Base-by-base conservation (phyloP, 805 yeast genomes). In the Tetrapisispora nanseiensis region DNA sequence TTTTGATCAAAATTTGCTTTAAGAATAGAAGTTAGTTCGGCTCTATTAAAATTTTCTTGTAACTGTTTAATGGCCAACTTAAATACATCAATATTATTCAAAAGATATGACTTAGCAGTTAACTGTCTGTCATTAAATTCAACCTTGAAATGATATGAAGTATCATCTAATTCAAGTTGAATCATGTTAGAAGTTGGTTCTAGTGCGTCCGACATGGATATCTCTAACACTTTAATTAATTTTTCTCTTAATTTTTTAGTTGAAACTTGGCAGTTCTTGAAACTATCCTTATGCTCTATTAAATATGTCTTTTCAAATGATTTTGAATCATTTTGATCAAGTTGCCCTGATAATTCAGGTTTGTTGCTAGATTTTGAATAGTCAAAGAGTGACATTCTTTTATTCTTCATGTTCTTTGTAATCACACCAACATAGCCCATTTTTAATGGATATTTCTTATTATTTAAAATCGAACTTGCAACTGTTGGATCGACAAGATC, bases 351-450 rank as follows among this genome's bases (percentile, higher is more conserved):
- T 29, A 20, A n/a, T 2, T 77, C 69, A 45, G 75, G 78, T 1
- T 87, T 76, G 54, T 78, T 80, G 33, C 75, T 71, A 1, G 82
- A 77, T 2, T 75, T 61, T 1, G 29, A 30, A n/a, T 37, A 29
- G 8, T 22, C 12, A 10, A 33, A 23, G 2, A 40, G 12, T 22
- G 43, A 32, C 6, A 15, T 23, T 81, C 68, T 44, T 74, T 42
- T 43, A 1, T 58, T 37, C 8, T 36, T 15, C 12, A 28, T 95
- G 0, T 84, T 74, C 50, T 78, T 83, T 2, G 97, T 85, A 16
- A 94, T 82, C n/a, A 94, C 97, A 44, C 99, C 99, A 18, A 92
- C 97, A 59, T 92, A 92, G 0, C 99, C 99, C 95, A 92, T 85
- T 53, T 75, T 79, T 46, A 92, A 68, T 0, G 98, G 97, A 55